A percentile compares a stretch with the other conserved stretches of the same genome.
Evolutionary conservation across 228 moss, liverwort and hornwort species (phyloP).

Genomic region (Sphagnum magellanicum): DNA sequence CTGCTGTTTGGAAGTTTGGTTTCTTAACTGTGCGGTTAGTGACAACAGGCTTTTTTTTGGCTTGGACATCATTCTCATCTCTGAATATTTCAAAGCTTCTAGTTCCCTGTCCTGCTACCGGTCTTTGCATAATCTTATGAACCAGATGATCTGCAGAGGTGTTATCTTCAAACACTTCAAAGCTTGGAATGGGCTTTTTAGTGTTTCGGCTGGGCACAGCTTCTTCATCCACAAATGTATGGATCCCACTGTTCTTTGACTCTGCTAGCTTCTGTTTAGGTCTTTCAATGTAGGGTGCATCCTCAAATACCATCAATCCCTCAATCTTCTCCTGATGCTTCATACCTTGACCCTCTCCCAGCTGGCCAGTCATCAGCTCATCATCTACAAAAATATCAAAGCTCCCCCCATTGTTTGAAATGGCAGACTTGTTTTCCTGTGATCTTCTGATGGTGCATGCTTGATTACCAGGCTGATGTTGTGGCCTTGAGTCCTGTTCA

Average conservation of each 20-base stretch:
- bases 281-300: background rate
- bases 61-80: too few species aligned
- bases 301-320: background rate
- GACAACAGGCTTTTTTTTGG: too few species aligned
- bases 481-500: background rate
- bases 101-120: too few species aligned
- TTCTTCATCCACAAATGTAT: slow-evolving; percentile 36
- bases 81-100: too few species aligned
- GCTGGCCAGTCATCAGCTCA: too few species aligned
- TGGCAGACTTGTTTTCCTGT: background rate
- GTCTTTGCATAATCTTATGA: background rate
- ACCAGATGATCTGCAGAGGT: slow-evolving; percentile 12
- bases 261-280: slow-evolving; percentile 6
- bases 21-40: too few species aligned
- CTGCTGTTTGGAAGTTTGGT: too few species aligned
- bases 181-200: slow-evolving; percentile 1
- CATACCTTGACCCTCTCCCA: too few species aligned
- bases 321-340: background rate
- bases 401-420: background rate
- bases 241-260: slow-evolving; percentile 22
- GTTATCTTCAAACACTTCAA: slow-evolving; percentile 37
- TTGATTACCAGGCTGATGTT: background rate
- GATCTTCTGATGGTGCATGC: background rate
- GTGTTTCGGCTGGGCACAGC: slow-evolving; percentile 1
- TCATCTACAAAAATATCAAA: too few species aligned